A percentile compares a stretch with the other conserved stretches of the same genome.
These are phyloP conservation scores for Tulasnella sp. DNA, from an alignment of 768 basidiomycete genomes.

Conservation along the genomic window DNA sequence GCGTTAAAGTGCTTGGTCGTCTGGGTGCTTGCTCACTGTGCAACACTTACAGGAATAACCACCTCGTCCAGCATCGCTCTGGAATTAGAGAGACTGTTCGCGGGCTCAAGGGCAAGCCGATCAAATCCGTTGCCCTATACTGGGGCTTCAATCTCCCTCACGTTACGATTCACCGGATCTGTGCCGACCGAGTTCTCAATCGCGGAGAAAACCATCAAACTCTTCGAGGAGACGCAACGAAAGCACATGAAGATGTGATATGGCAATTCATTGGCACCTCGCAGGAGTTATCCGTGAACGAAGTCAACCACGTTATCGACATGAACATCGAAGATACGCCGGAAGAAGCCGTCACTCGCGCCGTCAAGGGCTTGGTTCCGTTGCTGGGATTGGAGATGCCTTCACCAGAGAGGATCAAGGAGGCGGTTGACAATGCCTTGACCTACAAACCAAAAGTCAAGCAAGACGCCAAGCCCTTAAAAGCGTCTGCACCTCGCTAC, in stretches of 20 bases:
- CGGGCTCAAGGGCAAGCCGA: slow-evolving; percentile 36
- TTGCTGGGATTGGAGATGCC: slow-evolving; percentile 51
- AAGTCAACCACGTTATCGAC: slow-evolving; percentile 63
- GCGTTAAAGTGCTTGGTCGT: slow-evolving; percentile 21
- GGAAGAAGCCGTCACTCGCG: slow-evolving; percentile 48
- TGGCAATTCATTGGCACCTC: slow-evolving; percentile 64
- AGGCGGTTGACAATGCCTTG: slow-evolving; percentile 40
- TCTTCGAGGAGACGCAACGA: slow-evolving; percentile 52
- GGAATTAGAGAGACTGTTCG: slow-evolving; percentile 51
- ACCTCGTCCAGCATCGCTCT: slow-evolving; percentile 68
- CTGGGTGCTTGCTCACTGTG: background rate
- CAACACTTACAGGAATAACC: slow-evolving; percentile 68
- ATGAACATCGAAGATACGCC: slow-evolving; percentile 52
- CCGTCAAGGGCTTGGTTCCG: slow-evolving; percentile 50
- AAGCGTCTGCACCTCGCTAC: slow-evolving; percentile 48
- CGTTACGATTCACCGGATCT: slow-evolving; percentile 60
- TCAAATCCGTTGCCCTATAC: slow-evolving; percentile 72
- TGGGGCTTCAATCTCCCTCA: slow-evolving; percentile 58
- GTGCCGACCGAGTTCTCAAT: slow-evolving; percentile 58
- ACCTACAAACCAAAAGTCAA: slow-evolving; percentile 37
- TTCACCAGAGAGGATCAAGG: slow-evolving; percentile 45
- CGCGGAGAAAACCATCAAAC: slow-evolving; percentile 83
- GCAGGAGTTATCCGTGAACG: slow-evolving; percentile 51
- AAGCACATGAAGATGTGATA: slow-evolving; percentile 70
- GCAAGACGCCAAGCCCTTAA: slow-evolving; percentile 28